Evolutionary conservation across 1,284 basidiomycete genomes (phyloP).

Genomic region (Moesziomyces sp.): DNA sequence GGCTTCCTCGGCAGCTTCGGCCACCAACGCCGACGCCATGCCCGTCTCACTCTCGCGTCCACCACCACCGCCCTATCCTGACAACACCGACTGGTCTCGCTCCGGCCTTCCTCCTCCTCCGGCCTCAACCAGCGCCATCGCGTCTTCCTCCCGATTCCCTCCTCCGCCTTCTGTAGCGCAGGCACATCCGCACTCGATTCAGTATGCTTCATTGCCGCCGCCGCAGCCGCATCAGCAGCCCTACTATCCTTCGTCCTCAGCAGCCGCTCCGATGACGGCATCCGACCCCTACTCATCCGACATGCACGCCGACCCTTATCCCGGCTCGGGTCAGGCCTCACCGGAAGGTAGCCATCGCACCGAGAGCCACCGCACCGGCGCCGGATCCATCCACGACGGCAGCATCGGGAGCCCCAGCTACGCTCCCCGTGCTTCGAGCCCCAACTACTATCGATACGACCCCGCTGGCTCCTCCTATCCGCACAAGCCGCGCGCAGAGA

Average conservation of each 20-base stretch:
- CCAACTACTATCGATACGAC: constrained; percentile 29
- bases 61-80: constrained; percentile 11
- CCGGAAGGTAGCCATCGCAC: constrained; percentile 24
- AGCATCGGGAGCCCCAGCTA: constrained; percentile 33
- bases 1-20: not conserved
- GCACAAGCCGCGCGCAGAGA: constrained; percentile 21
- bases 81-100: constrained; percentile 12
- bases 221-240: constrained; percentile 1
- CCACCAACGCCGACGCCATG: constrained; percentile 1
- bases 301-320: constrained; percentile 6
- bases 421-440: constrained; percentile 12
- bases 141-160: constrained; percentile 15
- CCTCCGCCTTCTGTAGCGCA: constrained; percentile 1
- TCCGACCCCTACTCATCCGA: constrained; percentile 4
- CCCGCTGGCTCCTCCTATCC: constrained; percentile 15
- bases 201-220: constrained; percentile 3
- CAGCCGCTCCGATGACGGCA: not conserved
- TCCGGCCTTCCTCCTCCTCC: not conserved
- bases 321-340: constrained; percentile 14
- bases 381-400: constrained; percentile 19
- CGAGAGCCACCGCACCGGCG: constrained; percentile 19
- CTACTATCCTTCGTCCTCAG: not conserved
- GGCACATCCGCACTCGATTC: not conserved
- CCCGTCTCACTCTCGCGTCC: constrained; percentile 13
- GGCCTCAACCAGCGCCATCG: not conserved